Percentiles rank a stretch among this genome's conserved stretches.
phyloP scores from a whole-genome alignment of 1,284 basidiomycete genomes.

The Puccinia triticina region DNA sequence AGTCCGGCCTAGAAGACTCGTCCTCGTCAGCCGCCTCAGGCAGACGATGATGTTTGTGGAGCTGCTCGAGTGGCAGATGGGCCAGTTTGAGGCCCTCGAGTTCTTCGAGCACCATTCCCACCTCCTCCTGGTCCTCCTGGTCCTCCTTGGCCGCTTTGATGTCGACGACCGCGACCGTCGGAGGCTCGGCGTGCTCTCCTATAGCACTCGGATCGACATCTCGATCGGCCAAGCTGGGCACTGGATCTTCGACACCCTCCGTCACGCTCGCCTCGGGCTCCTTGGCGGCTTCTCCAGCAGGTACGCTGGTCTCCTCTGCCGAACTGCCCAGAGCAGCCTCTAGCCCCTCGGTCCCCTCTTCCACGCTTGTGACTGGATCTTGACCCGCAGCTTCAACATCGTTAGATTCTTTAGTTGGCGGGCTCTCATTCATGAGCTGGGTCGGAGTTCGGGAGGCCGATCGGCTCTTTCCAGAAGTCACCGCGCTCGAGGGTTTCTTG shows the following conservation, averaged over 20 bases:
- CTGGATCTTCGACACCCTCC: not conserved
- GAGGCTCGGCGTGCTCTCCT: not conserved
- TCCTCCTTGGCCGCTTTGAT: not conserved
- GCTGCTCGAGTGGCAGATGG: not conserved
- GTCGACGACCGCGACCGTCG: not conserved
- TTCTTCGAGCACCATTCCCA: not conserved
- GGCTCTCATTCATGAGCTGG: not conserved
- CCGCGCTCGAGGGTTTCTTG: not conserved
- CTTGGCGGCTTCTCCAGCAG: not conserved
- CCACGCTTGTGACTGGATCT: not conserved
- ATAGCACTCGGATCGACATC: not conserved
- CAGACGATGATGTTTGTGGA: not conserved
- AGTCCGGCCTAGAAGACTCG: slow-evolving; percentile 1
- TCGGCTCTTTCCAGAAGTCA: not conserved
- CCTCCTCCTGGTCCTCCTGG: not conserved
- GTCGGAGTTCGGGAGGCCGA: not conserved
- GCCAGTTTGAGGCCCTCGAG: slow-evolving; percentile 5
- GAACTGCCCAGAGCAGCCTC: not conserved
- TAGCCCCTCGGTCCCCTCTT: not conserved
- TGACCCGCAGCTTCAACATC: not conserved
- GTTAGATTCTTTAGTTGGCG: not conserved
- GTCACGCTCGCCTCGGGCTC: not conserved
- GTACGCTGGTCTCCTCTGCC: not conserved
- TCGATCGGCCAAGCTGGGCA: not conserved
- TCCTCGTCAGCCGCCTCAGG: not conserved